Evolutionary conservation across 306 rosid genomes (phyloP), one percentile per base, ranked within the genome.

Genomic region (Cyamopsis tetragonoloba): DNA sequence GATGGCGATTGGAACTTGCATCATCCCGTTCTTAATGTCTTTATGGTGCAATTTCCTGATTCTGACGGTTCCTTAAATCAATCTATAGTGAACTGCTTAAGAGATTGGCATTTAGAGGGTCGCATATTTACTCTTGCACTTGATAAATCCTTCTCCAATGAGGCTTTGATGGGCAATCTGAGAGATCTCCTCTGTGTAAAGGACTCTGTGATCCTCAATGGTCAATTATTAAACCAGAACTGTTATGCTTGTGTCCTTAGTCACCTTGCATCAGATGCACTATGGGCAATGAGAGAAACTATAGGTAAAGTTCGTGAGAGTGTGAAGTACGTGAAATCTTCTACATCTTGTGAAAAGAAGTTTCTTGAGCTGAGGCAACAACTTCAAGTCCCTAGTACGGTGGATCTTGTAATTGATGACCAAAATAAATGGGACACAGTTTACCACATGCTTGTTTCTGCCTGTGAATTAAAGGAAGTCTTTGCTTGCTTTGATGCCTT

Each of bases 401-500:
- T 38, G 71, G 69, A 77, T 13, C 87, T 89, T 54, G 71, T 75
- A 68, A 68, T 89, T 2, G 98, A 93, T 62, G 86, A 86, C 56
- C 83, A 71, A 53, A 83, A 84, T 69, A 93, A 71, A 71, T 93
- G 98, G 98, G 89, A 93, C 81, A 86, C 97, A 15, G 73, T 89
- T 4, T 93, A 86, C 66, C 81, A 57, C 46, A 93, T 93, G 98
- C 81, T 93, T 79, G 85, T 75, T 60, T 83, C 91, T 37, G 92
- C 97, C 38, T 81, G 89, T 79, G 91, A 86, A 75, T 49, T 86
- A 47, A 83, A 84, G 84, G 87, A 89, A 80, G 95, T 86, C 35
- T 89, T 89, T 83, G 47, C 75, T 17, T 89, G 88, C 81, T 78
- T 89, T 46, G 91, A 85, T 70, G 71, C 86, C 12, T 43, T 62